Conservation (phyloP, 305 asterid species). For the Fraxinus ornus region DNA sequence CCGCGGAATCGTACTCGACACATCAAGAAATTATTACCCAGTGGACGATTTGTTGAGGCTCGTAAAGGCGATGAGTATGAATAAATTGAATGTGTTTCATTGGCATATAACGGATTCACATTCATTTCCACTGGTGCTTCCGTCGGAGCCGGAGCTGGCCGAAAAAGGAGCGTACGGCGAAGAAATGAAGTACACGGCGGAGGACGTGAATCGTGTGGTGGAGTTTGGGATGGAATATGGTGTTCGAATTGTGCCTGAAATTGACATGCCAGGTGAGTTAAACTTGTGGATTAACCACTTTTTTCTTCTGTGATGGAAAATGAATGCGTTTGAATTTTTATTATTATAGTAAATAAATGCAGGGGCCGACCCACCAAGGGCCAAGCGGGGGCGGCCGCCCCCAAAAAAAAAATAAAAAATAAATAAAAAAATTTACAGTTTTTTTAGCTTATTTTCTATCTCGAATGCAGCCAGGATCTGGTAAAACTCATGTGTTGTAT, state of each 20-base stretch:
- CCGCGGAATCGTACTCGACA: slow-evolving; percentile 78
- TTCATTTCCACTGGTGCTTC: slow-evolving; percentile 67
- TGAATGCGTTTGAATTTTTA: neutral
- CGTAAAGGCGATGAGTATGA: slow-evolving; percentile 71
- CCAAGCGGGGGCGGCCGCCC: too few species aligned
- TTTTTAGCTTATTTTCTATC: too few species aligned
- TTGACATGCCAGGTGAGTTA: slow-evolving; percentile 86
- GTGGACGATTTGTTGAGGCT: slow-evolving; percentile 60
- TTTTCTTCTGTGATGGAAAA: neutral
- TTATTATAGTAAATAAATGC: neutral
- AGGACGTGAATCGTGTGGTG: slow-evolving; percentile 56
- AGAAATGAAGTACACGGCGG: slow-evolving; percentile 63
- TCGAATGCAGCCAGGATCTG: too few species aligned
- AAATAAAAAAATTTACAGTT: too few species aligned
- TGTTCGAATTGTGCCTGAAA: slow-evolving; percentile 80
- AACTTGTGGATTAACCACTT: neutral
- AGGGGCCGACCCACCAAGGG: too few species aligned
- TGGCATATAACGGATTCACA: slow-evolving; percentile 95
- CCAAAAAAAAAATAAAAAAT: too few species aligned
- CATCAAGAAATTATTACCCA: slow-evolving; percentile 67
- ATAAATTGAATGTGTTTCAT: slow-evolving; percentile 78
- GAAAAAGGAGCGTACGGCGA: slow-evolving; percentile 64
- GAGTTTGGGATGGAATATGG: slow-evolving; percentile 70
- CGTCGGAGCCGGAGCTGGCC: slow-evolving; percentile 72
- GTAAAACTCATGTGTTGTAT: too few species aligned